phyloP scores from a whole-genome alignment of 2,329 filamentous ascomycete species.

The Exophiala spinifera region DNA sequence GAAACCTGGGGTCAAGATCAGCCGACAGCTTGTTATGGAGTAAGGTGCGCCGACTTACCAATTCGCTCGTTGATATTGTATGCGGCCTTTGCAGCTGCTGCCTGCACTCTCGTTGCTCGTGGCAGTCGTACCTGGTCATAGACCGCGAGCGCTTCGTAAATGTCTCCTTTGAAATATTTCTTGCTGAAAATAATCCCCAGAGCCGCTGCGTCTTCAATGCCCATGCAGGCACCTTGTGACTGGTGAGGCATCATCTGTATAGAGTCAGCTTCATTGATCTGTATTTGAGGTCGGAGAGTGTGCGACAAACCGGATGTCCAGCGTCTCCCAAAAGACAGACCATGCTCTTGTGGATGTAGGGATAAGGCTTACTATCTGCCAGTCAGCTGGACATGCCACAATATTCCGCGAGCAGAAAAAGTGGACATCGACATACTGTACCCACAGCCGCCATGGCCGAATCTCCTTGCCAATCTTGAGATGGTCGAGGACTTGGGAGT shows the following conservation, averaged over 20 bases:
- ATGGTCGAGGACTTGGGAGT: slow-evolving; percentile 56
- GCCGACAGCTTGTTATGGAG: slow-evolving; percentile 6
- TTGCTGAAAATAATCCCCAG: slow-evolving; percentile 58
- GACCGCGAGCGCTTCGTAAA: slow-evolving; percentile 28
- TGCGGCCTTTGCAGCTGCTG: slow-evolving; percentile 56
- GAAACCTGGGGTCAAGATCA: slow-evolving; percentile 50
- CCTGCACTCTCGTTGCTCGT: slow-evolving; percentile 41
- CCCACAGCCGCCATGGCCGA: slow-evolving; percentile 63
- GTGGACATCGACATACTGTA: slow-evolving; percentile 41
- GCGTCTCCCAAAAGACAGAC: slow-evolving; percentile 64
- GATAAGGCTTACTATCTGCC: neutral
- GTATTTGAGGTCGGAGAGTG: too few relatives aligned
- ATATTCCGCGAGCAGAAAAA: too few relatives aligned
- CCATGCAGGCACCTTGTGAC: slow-evolving; percentile 67
- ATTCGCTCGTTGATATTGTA: slow-evolving; percentile 64
- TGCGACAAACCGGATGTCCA: slow-evolving; percentile 49
- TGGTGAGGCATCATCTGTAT: slow-evolving; percentile 63
- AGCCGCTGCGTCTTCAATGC: slow-evolving; percentile 64
- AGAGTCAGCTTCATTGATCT: too few relatives aligned
- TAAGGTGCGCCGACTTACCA: slow-evolving; percentile 37
- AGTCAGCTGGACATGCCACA: neutral
- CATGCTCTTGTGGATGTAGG: slow-evolving; percentile 29
- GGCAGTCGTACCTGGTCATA: slow-evolving; percentile 34
- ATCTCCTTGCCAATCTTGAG: slow-evolving; percentile 61
- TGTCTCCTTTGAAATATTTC: slow-evolving; percentile 23